Evolutionary conservation across 2,329 filamentous ascomycete species (phyloP).

Genomic region (Monosporascus sp.): DNA sequence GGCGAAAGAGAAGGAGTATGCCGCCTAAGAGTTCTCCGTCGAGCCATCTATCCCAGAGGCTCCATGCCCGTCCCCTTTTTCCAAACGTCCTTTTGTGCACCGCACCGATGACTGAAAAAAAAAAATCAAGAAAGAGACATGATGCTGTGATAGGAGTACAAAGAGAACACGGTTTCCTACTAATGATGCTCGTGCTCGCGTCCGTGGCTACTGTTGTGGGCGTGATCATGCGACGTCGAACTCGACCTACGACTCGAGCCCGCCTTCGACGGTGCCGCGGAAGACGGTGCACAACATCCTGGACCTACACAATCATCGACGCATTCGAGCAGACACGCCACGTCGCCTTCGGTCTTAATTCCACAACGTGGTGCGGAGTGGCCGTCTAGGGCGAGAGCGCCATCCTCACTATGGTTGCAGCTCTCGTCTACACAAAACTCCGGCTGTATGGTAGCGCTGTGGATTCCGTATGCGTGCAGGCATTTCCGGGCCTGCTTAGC

Average conservation of each 20-base stretch:
- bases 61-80: no score
- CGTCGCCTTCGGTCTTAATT: constrained; percentile 15
- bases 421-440: constrained; percentile 64
- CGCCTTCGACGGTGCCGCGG: constrained; percentile 20
- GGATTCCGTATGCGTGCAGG: constrained; percentile 91
- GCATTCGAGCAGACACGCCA: constrained; percentile 46
- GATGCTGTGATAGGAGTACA: no score
- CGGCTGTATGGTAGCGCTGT: constrained; percentile 95
- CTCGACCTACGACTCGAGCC: constrained; percentile 27
- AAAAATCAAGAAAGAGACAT: no score
- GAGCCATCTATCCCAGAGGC: no score
- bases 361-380: constrained; percentile 13
- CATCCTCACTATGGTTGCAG: constrained; percentile 33
- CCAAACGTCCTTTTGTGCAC: no score
- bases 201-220: constrained; percentile 14
- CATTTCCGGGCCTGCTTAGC: constrained; percentile 78
- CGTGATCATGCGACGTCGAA: constrained; percentile 23
- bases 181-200: constrained; percentile 3
- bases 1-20: no score
- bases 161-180: no score
- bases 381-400: constrained; percentile 16
- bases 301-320: constrained; percentile 41
- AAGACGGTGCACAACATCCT: constrained; percentile 36
- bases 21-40: no score
- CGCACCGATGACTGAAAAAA: no score